These are phyloP conservation scores for Hyaloscypha hepaticicola DNA, from an alignment of 495 filamentous ascomycete species.

Conservation along the genomic window DNA sequence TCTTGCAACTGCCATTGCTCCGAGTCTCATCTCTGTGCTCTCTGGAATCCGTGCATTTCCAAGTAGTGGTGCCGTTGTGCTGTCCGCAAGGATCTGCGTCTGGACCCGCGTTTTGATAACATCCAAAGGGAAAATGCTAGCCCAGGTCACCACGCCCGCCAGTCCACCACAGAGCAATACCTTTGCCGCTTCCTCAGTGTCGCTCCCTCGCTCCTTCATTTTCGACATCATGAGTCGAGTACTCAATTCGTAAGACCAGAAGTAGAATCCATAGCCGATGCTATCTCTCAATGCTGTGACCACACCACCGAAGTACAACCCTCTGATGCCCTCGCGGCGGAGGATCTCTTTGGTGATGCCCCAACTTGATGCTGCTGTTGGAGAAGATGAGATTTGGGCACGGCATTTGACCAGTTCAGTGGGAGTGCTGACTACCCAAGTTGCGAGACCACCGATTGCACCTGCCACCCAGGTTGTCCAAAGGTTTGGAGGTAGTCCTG, in stretches of 20 bases:
- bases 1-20: slow-evolving; percentile 60
- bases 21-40: slow-evolving; percentile 36
- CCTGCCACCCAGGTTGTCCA: slow-evolving; percentile 72
- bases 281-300: slow-evolving; percentile 80
- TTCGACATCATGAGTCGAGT: slow-evolving; percentile 51
- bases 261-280: slow-evolving; percentile 92
- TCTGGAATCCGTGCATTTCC: slow-evolving; percentile 32
- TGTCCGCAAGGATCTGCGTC: slow-evolving; percentile 46
- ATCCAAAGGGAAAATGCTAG: slow-evolving; percentile 83
- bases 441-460: slow-evolving; percentile 73
- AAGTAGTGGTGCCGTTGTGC: slow-evolving; percentile 31
- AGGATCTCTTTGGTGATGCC: slow-evolving; percentile 60
- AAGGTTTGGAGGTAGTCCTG: slow-evolving; percentile 35
- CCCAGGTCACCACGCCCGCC: slow-evolving; percentile 82
- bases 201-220: slow-evolving; percentile 20
- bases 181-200: slow-evolving; percentile 53
- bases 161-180: slow-evolving; percentile 79
- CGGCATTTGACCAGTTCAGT: slow-evolving; percentile 88
- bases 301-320: slow-evolving; percentile 73
- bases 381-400: slow-evolving; percentile 55
- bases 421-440: slow-evolving; percentile 76
- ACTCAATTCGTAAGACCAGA: slow-evolving; percentile 80
- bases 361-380: slow-evolving; percentile 48
- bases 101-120: slow-evolving; percentile 88
- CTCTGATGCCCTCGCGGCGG: slow-evolving; percentile 59